Evolutionary conservation across 2,329 filamentous ascomycete species (phyloP).

Genomic region (Monilinia fructicola): DNA sequence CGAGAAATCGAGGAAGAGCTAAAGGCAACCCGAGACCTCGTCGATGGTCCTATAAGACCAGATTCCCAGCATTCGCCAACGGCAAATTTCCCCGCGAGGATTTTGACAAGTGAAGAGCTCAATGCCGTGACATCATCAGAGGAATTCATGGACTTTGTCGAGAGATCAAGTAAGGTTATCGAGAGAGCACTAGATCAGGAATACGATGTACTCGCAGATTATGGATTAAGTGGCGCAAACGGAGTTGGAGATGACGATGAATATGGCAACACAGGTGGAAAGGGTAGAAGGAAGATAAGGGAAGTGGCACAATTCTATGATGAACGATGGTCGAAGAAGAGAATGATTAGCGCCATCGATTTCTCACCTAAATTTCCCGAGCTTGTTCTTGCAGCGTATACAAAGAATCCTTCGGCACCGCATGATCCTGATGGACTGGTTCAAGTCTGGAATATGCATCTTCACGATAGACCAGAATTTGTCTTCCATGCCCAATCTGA

Average conservation of each 20-base stretch:
- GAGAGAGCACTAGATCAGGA: constrained; percentile 93
- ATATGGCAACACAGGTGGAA: constrained; percentile 65
- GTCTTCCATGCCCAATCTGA: constrained; percentile 96
- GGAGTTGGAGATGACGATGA: constrained; percentile 79
- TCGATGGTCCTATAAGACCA: constrained; percentile 51
- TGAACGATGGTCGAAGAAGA: constrained; percentile 93
- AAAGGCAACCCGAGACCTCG: constrained; percentile 64
- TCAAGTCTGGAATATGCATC: constrained; percentile 95
- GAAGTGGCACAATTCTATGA: constrained; percentile 94
- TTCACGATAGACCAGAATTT: constrained; percentile 92
- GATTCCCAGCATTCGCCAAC: constrained; percentile 47
- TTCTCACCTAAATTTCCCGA: constrained; percentile 96
- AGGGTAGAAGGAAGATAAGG: constrained; percentile 73
- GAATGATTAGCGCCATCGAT: constrained; percentile 92
- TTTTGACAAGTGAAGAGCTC: constrained; percentile 80
- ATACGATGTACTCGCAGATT: constrained; percentile 94
- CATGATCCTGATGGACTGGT: constrained; percentile 92
- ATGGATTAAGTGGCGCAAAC: constrained; percentile 73
- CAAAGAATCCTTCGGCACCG: constrained; percentile 92
- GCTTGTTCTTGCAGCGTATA: constrained; percentile 89
- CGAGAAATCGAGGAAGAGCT: constrained; percentile 93
- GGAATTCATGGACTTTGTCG: constrained; percentile 93
- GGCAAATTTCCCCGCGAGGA: constrained; percentile 72
- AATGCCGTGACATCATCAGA: constrained; percentile 87
- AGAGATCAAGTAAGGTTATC: constrained; percentile 94